Evolutionary conservation across 179 eudicot species (phyloP).

Genomic region (Spergularia azorica): DNA sequence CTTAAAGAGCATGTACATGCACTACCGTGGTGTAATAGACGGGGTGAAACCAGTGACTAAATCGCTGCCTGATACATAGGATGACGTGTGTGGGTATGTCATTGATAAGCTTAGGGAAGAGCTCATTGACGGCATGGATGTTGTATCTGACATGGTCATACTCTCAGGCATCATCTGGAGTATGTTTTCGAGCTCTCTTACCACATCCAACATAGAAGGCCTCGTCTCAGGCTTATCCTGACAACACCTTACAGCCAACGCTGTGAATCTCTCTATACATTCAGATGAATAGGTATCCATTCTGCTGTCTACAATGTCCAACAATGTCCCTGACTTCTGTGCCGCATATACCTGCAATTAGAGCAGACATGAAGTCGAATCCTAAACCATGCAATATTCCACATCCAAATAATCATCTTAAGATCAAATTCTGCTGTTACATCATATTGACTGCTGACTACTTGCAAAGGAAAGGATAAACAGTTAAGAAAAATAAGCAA

Average conservation of each 20-base stretch:
- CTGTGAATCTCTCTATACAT: conserved; percentile 54
- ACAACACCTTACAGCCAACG: conserved; percentile 60
- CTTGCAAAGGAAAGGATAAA: not conserved
- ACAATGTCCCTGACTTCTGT: conserved; percentile 46
- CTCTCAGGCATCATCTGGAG: conserved; percentile 48
- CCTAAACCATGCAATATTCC: not conserved
- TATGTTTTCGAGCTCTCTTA: conserved; percentile 63
- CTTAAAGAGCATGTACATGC: not conserved
- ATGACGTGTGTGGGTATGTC: conserved; percentile 32
- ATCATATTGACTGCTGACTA: not conserved
- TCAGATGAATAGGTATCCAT: conserved; percentile 59
- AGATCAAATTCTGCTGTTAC: not conserved
- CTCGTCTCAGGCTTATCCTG: conserved; percentile 53
- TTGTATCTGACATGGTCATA: conserved; percentile 33
- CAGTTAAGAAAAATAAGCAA: not conserved
- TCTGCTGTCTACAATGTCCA: conserved; percentile 50
- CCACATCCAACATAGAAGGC: conserved; percentile 69
- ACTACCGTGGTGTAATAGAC: conserved; percentile 43
- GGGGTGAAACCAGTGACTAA: conserved; percentile 40
- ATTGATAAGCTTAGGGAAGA: conserved; percentile 37
- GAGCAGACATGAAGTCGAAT: not conserved
- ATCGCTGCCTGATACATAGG: conserved; percentile 46
- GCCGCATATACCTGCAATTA: conserved; percentile 49
- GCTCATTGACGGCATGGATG: conserved; percentile 37
- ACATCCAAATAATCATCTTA: not conserved